Conservation (phyloP, 2,329 filamentous ascomycete species). For the Ophiostoma australiae region DNA sequence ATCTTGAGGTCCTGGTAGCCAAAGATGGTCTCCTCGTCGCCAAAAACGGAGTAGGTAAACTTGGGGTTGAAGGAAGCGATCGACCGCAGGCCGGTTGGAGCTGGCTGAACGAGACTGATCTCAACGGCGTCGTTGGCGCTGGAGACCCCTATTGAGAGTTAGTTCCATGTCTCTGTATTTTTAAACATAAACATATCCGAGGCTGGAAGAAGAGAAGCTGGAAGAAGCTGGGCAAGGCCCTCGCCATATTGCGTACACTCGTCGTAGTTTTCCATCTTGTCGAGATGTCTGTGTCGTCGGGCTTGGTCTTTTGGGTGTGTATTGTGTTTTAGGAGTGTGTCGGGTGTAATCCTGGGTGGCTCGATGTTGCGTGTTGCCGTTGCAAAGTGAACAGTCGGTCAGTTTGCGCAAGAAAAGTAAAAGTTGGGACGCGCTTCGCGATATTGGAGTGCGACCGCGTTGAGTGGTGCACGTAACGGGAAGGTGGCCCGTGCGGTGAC, state of each 20-base stretch:
- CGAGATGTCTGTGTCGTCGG: neutral
- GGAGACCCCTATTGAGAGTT: slow-evolving; percentile 48
- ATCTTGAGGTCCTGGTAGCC: slow-evolving; percentile 81
- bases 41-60: slow-evolving; percentile 89
- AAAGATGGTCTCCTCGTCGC: slow-evolving; percentile 86
- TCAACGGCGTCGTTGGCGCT: slow-evolving; percentile 58
- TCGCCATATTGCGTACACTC: neutral
- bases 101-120: slow-evolving; percentile 54
- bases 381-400: neutral
- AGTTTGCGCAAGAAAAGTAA: slow-evolving; percentile 12
- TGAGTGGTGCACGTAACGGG: slow-evolving; percentile 20
- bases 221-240: neutral
- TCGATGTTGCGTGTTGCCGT: neutral
- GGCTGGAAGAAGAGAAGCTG: neutral
- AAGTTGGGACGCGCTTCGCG: slow-evolving; percentile 25
- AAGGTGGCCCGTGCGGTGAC: neutral
- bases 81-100: slow-evolving; percentile 48
- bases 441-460: slow-evolving; percentile 21
- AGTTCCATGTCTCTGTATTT: neutral
- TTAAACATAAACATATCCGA: no score
- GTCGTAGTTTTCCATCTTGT: slow-evolving; percentile 12
- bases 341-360: neutral
- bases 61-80: slow-evolving; percentile 71
- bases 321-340: neutral
- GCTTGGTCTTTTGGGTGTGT: neutral